Conservation (phyloP, 352 stramenopile genomes). For the Phytophthora syringae region DNA sequence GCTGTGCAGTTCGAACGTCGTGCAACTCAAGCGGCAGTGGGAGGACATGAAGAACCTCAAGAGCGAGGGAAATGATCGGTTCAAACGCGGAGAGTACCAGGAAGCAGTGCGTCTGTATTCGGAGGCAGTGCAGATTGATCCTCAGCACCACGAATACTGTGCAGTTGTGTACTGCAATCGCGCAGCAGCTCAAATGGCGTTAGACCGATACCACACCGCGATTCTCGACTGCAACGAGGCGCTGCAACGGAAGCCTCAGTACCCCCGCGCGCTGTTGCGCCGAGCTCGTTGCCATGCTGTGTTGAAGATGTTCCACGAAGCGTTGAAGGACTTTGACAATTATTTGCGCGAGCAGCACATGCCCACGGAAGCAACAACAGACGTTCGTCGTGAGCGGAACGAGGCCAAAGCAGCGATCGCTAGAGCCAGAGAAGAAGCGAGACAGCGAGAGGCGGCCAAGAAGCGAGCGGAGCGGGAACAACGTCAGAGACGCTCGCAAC, state of each 20-base stretch:
- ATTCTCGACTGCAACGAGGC: slow-evolving; percentile 81
- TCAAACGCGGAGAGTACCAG: slow-evolving; percentile 63
- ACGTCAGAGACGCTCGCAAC: slow-evolving; percentile 43
- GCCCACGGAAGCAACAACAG: slow-evolving; percentile 21
- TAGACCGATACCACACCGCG: slow-evolving; percentile 68
- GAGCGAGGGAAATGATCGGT: slow-evolving; percentile 69
- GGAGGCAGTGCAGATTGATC: slow-evolving; percentile 69
- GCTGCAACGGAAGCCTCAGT: slow-evolving; percentile 63
- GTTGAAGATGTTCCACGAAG: slow-evolving; percentile 63
- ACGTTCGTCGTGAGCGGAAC: slow-evolving; percentile 58
- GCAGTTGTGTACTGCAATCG: slow-evolving; percentile 85
- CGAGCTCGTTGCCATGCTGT: slow-evolving; percentile 74
- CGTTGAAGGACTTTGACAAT: slow-evolving; percentile 76
- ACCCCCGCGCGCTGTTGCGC: slow-evolving; percentile 64
- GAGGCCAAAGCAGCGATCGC: slow-evolving; percentile 59
- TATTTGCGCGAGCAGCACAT: slow-evolving; percentile 64
- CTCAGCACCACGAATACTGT: slow-evolving; percentile 74
- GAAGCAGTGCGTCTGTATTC: slow-evolving; percentile 67
- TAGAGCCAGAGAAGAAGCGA: slow-evolving; percentile 43
- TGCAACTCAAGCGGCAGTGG: slow-evolving; percentile 72
- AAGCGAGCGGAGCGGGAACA: slow-evolving; percentile 54
- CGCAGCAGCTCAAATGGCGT: slow-evolving; percentile 78
- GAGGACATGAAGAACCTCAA: slow-evolving; percentile 75
- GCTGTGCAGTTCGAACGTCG: slow-evolving; percentile 74
- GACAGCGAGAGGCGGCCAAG: slow-evolving; percentile 45